Evolutionary conservation across 2,329 filamentous ascomycete genomes (phyloP).

Genomic region (Sarocladium strictum): DNA sequence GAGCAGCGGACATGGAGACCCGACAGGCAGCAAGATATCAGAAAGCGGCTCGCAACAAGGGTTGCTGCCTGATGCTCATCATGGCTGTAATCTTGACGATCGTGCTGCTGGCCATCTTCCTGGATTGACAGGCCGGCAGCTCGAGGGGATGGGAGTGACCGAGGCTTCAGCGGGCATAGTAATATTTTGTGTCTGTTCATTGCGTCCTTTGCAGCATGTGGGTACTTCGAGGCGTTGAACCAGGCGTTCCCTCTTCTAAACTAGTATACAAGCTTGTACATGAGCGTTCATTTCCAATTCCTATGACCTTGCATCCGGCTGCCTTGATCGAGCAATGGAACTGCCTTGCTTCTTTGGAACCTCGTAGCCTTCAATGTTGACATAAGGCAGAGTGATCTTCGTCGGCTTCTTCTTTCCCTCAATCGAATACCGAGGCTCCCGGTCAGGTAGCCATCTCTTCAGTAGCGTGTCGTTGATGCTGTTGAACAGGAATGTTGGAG

Average conservation of each 20-base stretch:
- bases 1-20: slow-evolving; percentile 80
- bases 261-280: neutral
- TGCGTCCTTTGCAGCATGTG: neutral
- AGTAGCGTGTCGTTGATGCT: slow-evolving; percentile 22
- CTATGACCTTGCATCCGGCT: neutral
- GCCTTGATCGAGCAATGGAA: neutral
- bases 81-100: slow-evolving; percentile 84
- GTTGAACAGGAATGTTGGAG: slow-evolving; percentile 28
- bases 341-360: slow-evolving; percentile 14
- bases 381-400: neutral
- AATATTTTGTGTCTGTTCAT: neutral
- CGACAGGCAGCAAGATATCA: slow-evolving; percentile 85
- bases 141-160: neutral
- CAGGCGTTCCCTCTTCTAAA: slow-evolving; percentile 5
- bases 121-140: neutral
- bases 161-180: neutral
- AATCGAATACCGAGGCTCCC: neutral
- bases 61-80: slow-evolving; percentile 85
- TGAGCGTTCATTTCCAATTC: neutral
- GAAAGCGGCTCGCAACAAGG: slow-evolving; percentile 90
- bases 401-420: slow-evolving; percentile 7
- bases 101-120: slow-evolving; percentile 70
- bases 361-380: slow-evolving; percentile 7
- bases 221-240: neutral
- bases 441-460: slow-evolving; percentile 13